A percentile compares a stretch with the other conserved stretches of the same genome.
Conservation (phyloP, 2,329 filamentous ascomycete genomes). For the Monilinia laxa region DNA sequence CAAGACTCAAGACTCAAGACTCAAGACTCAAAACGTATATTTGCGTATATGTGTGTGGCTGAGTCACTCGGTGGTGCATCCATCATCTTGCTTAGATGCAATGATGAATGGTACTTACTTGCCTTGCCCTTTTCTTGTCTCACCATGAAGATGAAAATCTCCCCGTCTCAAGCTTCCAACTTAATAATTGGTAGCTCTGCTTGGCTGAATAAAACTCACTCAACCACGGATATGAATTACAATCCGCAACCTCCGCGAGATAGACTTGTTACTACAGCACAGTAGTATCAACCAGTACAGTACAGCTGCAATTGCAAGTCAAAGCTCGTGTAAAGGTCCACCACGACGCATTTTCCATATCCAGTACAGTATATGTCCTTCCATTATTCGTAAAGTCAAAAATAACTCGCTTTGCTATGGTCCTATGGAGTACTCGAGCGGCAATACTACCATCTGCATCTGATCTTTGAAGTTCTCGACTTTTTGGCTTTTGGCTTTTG, state of each 20-base stretch:
- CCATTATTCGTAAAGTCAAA: background rate
- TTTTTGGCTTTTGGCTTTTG: background rate
- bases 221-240: background rate
- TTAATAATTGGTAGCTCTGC: background rate
- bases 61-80: slow-evolving; percentile 9
- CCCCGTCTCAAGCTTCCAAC: no score
- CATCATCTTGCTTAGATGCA: no score
- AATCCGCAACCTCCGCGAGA: slow-evolving; percentile 4
- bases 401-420: background rate
- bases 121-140: background rate
- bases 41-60: slow-evolving; percentile 15
- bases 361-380: no score
- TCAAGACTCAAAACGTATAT: background rate
- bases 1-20: background rate
- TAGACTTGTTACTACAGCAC: no score
- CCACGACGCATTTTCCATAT: no score
- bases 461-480: background rate
- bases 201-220: background rate
- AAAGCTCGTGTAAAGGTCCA: no score
- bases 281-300: no score
- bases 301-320: no score
- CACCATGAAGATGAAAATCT: background rate
- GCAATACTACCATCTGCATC: no score
- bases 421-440: no score
- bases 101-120: background rate